These are phyloP conservation scores for Magnolia sinica DNA, from an alignment of 164 flowering plant genomes.

Conservation along the genomic window DNA sequence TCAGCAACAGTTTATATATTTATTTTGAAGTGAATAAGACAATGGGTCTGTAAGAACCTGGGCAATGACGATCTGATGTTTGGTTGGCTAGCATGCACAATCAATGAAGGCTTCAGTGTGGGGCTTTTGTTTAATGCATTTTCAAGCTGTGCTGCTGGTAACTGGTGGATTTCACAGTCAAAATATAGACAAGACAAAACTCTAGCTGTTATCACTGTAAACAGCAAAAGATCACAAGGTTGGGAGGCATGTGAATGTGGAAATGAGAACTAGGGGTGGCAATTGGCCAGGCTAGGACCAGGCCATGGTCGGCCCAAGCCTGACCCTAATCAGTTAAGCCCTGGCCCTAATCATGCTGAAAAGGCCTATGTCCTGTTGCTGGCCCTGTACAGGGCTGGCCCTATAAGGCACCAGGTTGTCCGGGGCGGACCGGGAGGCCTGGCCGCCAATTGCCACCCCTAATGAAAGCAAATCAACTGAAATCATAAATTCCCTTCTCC, in stretches of 20 bases:
- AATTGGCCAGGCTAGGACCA: no score
- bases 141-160: slow-evolving; percentile 87
- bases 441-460: no score
- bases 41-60: slow-evolving; percentile 40
- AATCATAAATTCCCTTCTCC: background rate
- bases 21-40: no score
- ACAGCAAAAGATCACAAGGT: background rate
- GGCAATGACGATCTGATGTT: slow-evolving; percentile 68
- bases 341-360: no score
- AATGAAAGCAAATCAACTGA: background rate
- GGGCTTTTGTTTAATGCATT: slow-evolving; percentile 70
- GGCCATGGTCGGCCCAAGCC: no score
- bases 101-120: slow-evolving; percentile 65
- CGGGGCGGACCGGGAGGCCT: no score
- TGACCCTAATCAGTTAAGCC: no score
- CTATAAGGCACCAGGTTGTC: no score
- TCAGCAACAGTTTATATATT: background rate
- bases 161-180: slow-evolving; percentile 35
- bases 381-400: no score
- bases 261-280: no score
- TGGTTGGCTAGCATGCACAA: slow-evolving; percentile 80
- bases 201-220: background rate
- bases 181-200: background rate
- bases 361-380: no score
- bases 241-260: background rate